These are phyloP conservation scores for Phytophthora pistaciae DNA, from an alignment of 352 stramenopile species.

Conservation along the genomic window DNA sequence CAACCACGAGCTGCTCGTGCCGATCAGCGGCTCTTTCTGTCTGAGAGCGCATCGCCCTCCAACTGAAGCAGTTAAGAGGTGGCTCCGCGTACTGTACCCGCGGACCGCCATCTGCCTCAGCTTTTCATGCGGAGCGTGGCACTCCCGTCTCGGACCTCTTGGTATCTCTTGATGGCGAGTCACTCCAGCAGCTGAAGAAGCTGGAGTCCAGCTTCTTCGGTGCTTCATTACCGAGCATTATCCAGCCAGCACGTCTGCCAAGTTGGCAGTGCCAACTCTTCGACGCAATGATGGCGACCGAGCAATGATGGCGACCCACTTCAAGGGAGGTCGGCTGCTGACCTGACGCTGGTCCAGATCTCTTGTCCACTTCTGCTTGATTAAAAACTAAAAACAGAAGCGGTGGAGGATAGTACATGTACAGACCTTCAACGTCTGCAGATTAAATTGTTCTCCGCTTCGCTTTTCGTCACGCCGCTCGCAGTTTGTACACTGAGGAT, in stretches of 20 bases:
- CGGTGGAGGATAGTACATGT: neutral
- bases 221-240: neutral
- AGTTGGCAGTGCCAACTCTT: too few species aligned
- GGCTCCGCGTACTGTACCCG: neutral
- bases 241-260: neutral
- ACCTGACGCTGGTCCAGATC: constrained; percentile 5
- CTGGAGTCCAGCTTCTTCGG: neutral
- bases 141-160: neutral
- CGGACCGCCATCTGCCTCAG: neutral
- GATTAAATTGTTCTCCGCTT: neutral
- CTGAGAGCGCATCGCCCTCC: constrained; percentile 10
- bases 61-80: constrained; percentile 13
- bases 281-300: neutral
- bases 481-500: neutral
- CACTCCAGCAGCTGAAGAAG: too few species aligned
- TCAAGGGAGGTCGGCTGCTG: constrained; percentile 21
- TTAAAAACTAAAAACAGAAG: neutral
- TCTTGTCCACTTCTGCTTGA: neutral
- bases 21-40: constrained; percentile 6
- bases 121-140: neutral
- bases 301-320: neutral
- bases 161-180: neutral
- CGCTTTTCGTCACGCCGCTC: neutral
- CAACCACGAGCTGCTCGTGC: constrained; percentile 14
- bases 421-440: neutral